Conservation (phyloP, 495 filamentous ascomycete genomes). For the Mytilinidion resinicola region DNA sequence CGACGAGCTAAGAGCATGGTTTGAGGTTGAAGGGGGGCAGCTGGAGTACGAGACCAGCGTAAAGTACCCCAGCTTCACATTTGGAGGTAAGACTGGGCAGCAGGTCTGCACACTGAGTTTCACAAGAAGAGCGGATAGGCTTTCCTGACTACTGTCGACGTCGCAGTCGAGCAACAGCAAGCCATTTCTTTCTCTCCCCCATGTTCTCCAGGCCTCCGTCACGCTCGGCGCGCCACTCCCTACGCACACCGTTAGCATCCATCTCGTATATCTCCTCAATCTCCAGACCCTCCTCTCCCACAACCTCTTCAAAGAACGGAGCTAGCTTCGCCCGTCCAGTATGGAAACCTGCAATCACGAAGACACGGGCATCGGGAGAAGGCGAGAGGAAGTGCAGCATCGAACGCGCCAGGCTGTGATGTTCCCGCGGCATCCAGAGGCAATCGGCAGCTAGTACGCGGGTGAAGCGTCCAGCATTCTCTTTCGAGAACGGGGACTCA, state of each 20-base stretch:
- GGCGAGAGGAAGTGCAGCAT: slow-evolving; percentile 64
- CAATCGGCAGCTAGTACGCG: slow-evolving; percentile 77
- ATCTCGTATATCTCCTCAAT: slow-evolving; percentile 68
- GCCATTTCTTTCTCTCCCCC: slow-evolving; percentile 66
- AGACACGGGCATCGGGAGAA: slow-evolving; percentile 47
- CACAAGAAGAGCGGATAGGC: slow-evolving; percentile 33
- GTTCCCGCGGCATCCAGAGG: slow-evolving; percentile 77
- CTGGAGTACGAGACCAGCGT: slow-evolving; percentile 58
- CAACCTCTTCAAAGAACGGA: slow-evolving; percentile 62
- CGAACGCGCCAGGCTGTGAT: slow-evolving; percentile 61
- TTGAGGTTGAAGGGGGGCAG: slow-evolving; percentile 42
- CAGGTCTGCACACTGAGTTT: slow-evolving; percentile 82
- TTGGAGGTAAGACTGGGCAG: slow-evolving; percentile 80
- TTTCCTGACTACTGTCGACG: neutral
- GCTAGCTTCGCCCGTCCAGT: slow-evolving; percentile 69
- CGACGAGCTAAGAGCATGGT: slow-evolving; percentile 73
- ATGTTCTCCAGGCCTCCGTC: slow-evolving; percentile 59
- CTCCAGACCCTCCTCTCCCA: slow-evolving; percentile 50
- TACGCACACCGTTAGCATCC: slow-evolving; percentile 59
- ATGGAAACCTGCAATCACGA: slow-evolving; percentile 75
- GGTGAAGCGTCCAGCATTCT: slow-evolving; percentile 49
- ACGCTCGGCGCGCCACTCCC: slow-evolving; percentile 52
- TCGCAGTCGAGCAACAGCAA: slow-evolving; percentile 55
- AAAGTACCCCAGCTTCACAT: slow-evolving; percentile 75
- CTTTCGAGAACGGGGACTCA: slow-evolving; percentile 46